phyloP scores from a whole-genome alignment of 2,329 filamentous ascomycete genomes.

The Venturia nashicola region DNA sequence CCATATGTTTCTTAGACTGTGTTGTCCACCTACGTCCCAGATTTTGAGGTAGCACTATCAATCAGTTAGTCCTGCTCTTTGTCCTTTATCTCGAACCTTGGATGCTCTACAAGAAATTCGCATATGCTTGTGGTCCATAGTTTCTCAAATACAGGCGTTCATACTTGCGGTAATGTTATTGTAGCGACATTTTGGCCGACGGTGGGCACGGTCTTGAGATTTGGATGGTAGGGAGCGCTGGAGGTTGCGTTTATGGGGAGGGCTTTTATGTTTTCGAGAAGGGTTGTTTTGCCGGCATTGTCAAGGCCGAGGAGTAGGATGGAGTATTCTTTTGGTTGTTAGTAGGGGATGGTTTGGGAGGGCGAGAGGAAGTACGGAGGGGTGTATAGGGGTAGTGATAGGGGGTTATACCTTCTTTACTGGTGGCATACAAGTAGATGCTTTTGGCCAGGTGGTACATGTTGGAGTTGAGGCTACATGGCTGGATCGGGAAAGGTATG shows the following conservation, averaged over 20 bases:
- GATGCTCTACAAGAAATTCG: too few species aligned
- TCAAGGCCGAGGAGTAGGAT: slow-evolving; percentile 94
- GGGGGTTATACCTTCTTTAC: slow-evolving; percentile 65
- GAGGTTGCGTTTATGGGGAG: slow-evolving; percentile 55
- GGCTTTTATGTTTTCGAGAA: slow-evolving; percentile 91
- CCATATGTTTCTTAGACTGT: slow-evolving; percentile 81
- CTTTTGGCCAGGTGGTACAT: slow-evolving; percentile 98
- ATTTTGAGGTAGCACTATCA: slow-evolving; percentile 79
- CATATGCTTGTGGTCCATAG: too few species aligned
- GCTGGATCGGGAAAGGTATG: not conserved
- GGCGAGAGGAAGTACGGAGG: not conserved
- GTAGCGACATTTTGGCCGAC: slow-evolving; percentile 95
- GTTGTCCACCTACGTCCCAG: slow-evolving; percentile 95
- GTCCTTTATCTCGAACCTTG: too few species aligned
- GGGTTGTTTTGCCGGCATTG: slow-evolving; percentile 96
- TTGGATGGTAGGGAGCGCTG: slow-evolving; percentile 48
- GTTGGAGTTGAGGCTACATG: slow-evolving; percentile 5
- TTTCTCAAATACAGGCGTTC: too few species aligned
- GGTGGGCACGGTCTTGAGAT: slow-evolving; percentile 80
- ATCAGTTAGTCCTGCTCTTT: too few species aligned
- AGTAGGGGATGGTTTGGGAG: not conserved
- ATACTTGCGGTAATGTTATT: slow-evolving; percentile 63
- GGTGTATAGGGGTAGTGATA: not conserved
- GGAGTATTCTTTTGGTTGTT: slow-evolving; percentile 62
- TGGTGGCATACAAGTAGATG: slow-evolving; percentile 87